Evolutionary conservation across 1,284 basidiomycete species (phyloP), one percentile per base, ranked within the genome.

Genomic region (Ustilago hordei): DNA sequence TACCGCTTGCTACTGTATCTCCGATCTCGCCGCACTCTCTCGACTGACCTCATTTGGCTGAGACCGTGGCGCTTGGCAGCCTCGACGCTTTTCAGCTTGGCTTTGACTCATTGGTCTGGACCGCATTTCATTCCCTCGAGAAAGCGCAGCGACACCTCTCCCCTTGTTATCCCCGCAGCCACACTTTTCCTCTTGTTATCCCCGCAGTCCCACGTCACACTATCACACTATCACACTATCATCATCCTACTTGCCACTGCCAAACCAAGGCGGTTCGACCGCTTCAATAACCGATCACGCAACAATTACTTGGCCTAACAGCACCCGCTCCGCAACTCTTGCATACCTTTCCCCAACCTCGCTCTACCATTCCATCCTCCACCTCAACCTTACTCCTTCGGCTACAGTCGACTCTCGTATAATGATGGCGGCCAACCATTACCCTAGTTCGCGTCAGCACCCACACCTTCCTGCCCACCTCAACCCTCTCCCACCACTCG

Each of bases 381-480:
- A 8, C 31, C 31, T 12, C 48, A 8, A 15, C 7, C 28, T 28
- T 50, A 28, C 23, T 28, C 23, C 48, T 31, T 19, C 48, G 19
- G 48, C 48, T 4, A 7, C 15, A 11, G 15, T 12, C 48, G 23
- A 53, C 31, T 31, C 28, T 34, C 59, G 60, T 61, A 66, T 39
- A 64, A 75, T 74, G 71, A 78, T 78, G 75, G 75, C 75, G 35
- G 68, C 75, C 59, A 78, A 78, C 50, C 67, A 71, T 62, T 75
- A 71, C 57, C 4, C 60, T 39, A 69, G 67, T 59, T 75, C 71
- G 55, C 75, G 75, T 57, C 75, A 74, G 61, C 75, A 78, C 23
- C 68, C 75, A 13, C 75, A 78, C 53, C 69, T 78, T 4, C 75
- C 75, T 28, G 63, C 68, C 9, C 71, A 78, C 48, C 71, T 78